These are phyloP conservation scores for Fraxinus floribunda DNA, from an alignment of 305 asterid species.

Conservation along the genomic window DNA sequence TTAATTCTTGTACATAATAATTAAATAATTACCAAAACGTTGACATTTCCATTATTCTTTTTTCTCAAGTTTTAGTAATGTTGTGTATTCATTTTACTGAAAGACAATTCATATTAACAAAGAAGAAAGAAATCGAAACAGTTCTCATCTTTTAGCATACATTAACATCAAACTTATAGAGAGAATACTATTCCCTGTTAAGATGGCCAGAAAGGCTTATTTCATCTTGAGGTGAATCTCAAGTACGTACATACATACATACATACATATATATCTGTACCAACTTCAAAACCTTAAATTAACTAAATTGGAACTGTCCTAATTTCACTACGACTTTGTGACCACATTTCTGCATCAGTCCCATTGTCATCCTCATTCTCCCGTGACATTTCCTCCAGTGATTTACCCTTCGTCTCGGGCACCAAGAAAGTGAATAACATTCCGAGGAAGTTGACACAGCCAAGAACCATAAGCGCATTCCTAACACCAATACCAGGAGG, in stretches of 20 bases:
- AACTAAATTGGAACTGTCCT: constrained; percentile 8
- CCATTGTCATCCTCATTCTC: constrained; percentile 8
- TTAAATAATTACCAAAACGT: no score
- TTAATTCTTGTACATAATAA: no score
- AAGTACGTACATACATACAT: background rate
- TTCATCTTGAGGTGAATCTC: background rate
- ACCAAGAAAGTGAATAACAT: constrained; percentile 19
- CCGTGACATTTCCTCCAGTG: constrained; percentile 18
- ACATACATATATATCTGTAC: background rate
- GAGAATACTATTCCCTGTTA: background rate
- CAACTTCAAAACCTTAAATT: background rate
- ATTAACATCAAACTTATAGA: background rate
- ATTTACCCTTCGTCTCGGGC: constrained; percentile 24
- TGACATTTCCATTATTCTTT: no score
- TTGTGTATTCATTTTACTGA: no score
- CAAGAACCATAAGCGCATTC: background rate
- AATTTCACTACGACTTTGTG: background rate
- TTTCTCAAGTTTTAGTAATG: no score
- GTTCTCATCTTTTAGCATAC: background rate
- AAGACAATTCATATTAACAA: no score
- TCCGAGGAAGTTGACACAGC: constrained; percentile 1
- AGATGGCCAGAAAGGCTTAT: background rate
- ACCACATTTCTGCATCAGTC: background rate
- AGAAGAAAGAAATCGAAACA: no score
- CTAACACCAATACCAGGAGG: constrained; percentile 19